phyloP scores from a whole-genome alignment of 2,329 filamentous ascomycete species.

The Paradendryphiella salina region DNA sequence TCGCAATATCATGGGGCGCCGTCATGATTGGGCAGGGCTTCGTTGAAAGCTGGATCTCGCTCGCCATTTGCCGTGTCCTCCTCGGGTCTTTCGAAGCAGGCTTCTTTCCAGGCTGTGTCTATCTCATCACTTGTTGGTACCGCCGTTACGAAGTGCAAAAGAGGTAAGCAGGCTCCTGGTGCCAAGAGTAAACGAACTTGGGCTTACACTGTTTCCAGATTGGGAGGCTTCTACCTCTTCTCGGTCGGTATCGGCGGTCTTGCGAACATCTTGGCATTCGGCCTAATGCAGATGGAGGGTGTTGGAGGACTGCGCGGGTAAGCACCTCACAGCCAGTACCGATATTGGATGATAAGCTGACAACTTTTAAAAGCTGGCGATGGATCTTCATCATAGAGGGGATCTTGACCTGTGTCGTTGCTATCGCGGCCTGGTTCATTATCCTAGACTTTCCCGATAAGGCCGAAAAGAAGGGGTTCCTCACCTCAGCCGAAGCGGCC shows the following conservation, averaged over 20 bases:
- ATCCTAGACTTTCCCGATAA: constrained; percentile 38
- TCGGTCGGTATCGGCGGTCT: constrained; percentile 33
- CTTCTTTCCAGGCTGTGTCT: constrained; percentile 36
- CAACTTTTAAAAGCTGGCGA: constrained; percentile 20
- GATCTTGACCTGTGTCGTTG: constrained; percentile 31
- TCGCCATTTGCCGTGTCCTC: constrained; percentile 26
- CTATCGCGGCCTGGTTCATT: constrained; percentile 31
- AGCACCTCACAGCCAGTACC: neutral
- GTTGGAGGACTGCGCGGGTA: constrained; percentile 20
- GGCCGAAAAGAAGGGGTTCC: constrained; percentile 28
- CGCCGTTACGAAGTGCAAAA: constrained; percentile 29
- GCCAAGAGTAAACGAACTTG: neutral
- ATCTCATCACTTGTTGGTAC: constrained; percentile 39
- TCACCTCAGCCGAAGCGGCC: constrained; percentile 22
- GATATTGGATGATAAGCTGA: neutral
- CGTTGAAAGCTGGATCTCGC: constrained; percentile 27
- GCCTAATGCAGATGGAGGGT: constrained; percentile 37
- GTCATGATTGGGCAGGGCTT: constrained; percentile 38
- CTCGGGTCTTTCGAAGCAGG: constrained; percentile 33
- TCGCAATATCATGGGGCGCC: constrained; percentile 30
- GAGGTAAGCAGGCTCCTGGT: constrained; percentile 15
- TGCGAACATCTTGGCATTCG: constrained; percentile 35
- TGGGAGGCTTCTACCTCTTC: constrained; percentile 32
- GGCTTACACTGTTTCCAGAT: constrained; percentile 8
- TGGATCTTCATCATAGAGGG: constrained; percentile 41